Conservation (phyloP, 495 filamentous ascomycete genomes). For the Cladorrhinum samala region DNA sequence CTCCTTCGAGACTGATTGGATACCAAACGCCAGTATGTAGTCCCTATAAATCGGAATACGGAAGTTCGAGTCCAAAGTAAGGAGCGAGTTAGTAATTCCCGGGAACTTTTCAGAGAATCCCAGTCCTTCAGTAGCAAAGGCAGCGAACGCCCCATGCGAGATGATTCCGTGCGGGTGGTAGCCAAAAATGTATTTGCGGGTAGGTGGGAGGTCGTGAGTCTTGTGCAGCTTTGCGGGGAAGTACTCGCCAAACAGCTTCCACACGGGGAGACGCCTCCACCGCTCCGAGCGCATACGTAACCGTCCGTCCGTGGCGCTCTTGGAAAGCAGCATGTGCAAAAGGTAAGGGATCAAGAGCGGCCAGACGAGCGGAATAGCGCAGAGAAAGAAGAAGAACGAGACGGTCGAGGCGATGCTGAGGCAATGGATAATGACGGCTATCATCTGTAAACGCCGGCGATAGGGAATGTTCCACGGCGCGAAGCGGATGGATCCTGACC, state of each 20-base stretch:
- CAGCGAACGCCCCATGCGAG: slow-evolving; percentile 86
- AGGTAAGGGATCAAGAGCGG: slow-evolving; percentile 88
- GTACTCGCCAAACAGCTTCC: slow-evolving; percentile 87
- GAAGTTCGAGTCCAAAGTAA: slow-evolving; percentile 93
- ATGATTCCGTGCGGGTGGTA: slow-evolving; percentile 98
- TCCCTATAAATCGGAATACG: slow-evolving; percentile 90
- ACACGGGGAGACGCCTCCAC: slow-evolving; percentile 66
- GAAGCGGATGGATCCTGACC: slow-evolving; percentile 55
- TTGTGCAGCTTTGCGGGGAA: slow-evolving; percentile 87
- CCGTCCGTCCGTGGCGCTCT: slow-evolving; percentile 63
- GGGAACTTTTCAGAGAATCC: slow-evolving; percentile 88
- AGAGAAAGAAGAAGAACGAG: slow-evolving; percentile 84
- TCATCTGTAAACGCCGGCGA: slow-evolving; percentile 78
- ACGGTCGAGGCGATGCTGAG: slow-evolving; percentile 69
- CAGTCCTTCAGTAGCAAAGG: slow-evolving; percentile 85
- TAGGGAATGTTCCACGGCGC: slow-evolving; percentile 85
- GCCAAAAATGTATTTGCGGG: slow-evolving; percentile 94
- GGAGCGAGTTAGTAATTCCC: slow-evolving; percentile 86
- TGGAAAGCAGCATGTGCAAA: slow-evolving; percentile 74
- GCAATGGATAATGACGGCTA: slow-evolving; percentile 79
- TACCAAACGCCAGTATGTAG: slow-evolving; percentile 77
- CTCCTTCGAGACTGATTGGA: slow-evolving; percentile 84
- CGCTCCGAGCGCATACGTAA: slow-evolving; percentile 66
- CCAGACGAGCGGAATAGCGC: slow-evolving; percentile 86
- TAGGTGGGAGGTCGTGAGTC: slow-evolving; percentile 68